phyloP scores from a whole-genome alignment of 371 early-diverging fungal species.

The Zychaea mexicana region DNA sequence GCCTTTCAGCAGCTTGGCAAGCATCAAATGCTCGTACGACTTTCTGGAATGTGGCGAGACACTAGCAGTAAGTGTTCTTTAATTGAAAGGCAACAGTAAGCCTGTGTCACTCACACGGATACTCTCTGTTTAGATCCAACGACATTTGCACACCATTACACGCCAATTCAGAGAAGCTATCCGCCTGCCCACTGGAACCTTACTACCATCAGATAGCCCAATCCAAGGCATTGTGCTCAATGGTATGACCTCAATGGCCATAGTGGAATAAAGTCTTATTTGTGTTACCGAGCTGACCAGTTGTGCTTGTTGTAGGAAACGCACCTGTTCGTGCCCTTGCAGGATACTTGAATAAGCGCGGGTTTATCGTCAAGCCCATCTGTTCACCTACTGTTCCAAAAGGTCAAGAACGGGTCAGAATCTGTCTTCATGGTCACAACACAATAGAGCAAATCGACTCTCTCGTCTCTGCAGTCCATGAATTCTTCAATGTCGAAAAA shows the following conservation, averaged over 20 bases:
- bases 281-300: too few species aligned
- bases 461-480: slow-evolving; percentile 54
- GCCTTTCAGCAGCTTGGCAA: slow-evolving; percentile 56
- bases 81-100: not conserved
- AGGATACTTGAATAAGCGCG: slow-evolving; percentile 53
- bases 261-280: not conserved
- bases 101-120: not conserved
- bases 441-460: slow-evolving; percentile 58
- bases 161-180: slow-evolving; percentile 48
- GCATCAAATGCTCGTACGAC: slow-evolving; percentile 60
- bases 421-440: slow-evolving; percentile 82
- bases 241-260: slow-evolving; percentile 31
- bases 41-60: slow-evolving; percentile 54
- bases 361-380: slow-evolving; percentile 78
- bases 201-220: slow-evolving; percentile 66
- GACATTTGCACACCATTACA: slow-evolving; percentile 47
- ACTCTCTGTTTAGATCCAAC: slow-evolving; percentile 58
- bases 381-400: slow-evolving; percentile 81
- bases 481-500: slow-evolving; percentile 30
- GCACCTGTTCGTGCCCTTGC: slow-evolving; percentile 64
- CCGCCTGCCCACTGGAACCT: slow-evolving; percentile 46
- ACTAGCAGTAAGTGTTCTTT: slow-evolving; percentile 36
- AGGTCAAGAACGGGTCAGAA: slow-evolving; percentile 79
- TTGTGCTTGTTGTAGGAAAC: slow-evolving; percentile 50
- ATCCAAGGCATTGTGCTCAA: slow-evolving; percentile 80